Conservation (phyloP, 2,329 filamentous ascomycete species). For the Pochonia chlamydosporia region DNA sequence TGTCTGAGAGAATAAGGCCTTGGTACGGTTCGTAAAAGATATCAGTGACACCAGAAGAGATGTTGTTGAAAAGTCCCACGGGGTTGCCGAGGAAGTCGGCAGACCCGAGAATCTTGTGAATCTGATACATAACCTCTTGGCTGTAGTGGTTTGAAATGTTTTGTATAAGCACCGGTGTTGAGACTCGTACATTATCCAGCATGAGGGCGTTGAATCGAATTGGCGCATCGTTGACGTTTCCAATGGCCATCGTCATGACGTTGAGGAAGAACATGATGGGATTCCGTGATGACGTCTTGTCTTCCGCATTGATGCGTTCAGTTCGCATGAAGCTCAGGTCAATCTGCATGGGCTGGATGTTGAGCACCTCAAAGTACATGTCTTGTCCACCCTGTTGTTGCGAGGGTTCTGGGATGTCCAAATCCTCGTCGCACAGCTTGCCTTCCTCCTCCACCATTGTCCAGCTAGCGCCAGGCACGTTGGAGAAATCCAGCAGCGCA, state of each 20-base stretch:
- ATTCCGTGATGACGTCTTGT: constrained; percentile 84
- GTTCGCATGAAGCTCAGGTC: constrained; percentile 96
- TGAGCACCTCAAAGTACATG: constrained; percentile 95
- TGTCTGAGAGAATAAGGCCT: constrained; percentile 91
- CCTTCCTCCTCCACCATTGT: constrained; percentile 62
- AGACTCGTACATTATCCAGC: constrained; percentile 91
- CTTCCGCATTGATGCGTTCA: constrained; percentile 91
- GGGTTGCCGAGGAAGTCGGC: constrained; percentile 97
- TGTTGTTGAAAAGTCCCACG: constrained; percentile 95
- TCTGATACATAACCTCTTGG: constrained; percentile 90
- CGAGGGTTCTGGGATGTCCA: constrained; percentile 89
- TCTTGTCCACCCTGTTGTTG: constrained; percentile 81
- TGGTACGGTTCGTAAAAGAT: constrained; percentile 99
- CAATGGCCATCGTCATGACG: constrained; percentile 97
- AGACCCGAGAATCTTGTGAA: constrained; percentile 95
- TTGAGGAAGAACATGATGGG: constrained; percentile 99
- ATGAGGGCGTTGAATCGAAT: constrained; percentile 90
- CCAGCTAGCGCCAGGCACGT: constrained; percentile 87
- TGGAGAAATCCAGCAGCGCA: constrained; percentile 88
- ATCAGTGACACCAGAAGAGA: constrained; percentile 93
- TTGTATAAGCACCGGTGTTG: constrained; percentile 73
- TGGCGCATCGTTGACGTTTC: constrained; percentile 97
- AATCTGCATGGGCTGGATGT: constrained; percentile 96
- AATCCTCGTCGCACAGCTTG: constrained; percentile 78
- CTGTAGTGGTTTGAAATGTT: constrained; percentile 94